These are phyloP conservation scores for Drechslerella coelobrocha DNA, from an alignment of 2,329 filamentous ascomycete genomes.

Conservation along the genomic window DNA sequence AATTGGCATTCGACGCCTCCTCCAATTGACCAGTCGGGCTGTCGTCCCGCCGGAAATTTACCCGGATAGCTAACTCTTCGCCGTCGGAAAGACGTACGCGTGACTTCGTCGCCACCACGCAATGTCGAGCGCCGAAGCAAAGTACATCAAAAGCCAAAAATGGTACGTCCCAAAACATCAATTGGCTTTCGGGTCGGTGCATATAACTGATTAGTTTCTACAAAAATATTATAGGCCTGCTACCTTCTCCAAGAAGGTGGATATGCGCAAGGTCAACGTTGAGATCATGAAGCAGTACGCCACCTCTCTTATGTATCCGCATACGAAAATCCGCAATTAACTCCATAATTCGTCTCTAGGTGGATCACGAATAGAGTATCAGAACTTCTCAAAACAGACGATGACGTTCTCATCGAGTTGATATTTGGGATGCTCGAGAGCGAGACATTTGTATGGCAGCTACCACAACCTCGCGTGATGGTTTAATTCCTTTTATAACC, in stretches of 20 bases:
- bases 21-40: background rate
- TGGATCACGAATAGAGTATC: constrained; percentile 92
- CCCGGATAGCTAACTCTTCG: no score
- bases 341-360: constrained; percentile 61
- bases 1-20: background rate
- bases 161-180: constrained; percentile 27
- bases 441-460: constrained; percentile 71
- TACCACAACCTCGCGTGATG: no score
- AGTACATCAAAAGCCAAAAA: constrained; percentile 50
- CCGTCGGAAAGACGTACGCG: constrained; percentile 15
- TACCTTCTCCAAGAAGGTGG: constrained; percentile 93
- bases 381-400: constrained; percentile 86
- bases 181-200: background rate
- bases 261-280: constrained; percentile 95
- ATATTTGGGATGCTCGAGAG: constrained; percentile 74
- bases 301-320: background rate
- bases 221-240: constrained; percentile 66
- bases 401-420: constrained; percentile 93
- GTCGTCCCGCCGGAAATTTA: background rate
- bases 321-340: background rate
- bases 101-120: constrained; percentile 12
- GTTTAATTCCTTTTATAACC: no score
- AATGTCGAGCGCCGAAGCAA: constrained; percentile 48
- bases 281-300: constrained; percentile 96
- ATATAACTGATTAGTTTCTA: background rate